These are phyloP conservation scores for Gelatoporia subvermispora DNA, from an alignment of 768 basidiomycete species.

Conservation along the genomic window DNA sequence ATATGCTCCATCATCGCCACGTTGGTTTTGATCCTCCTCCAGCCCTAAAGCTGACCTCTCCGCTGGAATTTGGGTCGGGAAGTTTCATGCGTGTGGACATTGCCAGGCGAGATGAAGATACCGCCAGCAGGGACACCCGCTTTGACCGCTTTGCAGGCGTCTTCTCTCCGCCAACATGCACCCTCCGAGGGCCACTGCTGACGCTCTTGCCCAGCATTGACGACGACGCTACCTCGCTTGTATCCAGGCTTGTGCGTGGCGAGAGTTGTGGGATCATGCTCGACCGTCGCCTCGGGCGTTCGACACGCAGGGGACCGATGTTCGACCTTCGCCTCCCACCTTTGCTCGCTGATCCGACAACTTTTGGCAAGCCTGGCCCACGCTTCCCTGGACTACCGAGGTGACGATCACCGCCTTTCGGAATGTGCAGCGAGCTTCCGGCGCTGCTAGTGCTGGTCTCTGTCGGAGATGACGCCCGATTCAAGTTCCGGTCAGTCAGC, in stretches of 20 bases:
- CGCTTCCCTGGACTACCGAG: conserved; percentile 45
- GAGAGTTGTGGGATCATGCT: conserved; percentile 76
- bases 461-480: conserved; percentile 35
- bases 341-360: conserved; percentile 31
- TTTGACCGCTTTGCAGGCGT: conserved; percentile 61
- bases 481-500: conserved; percentile 66
- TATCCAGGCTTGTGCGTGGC: conserved; percentile 33
- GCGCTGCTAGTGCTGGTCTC: conserved; percentile 22
- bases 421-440: conserved; percentile 20
- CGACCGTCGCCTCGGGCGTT: conserved; percentile 70
- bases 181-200: conserved; percentile 33
- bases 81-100: conserved; percentile 25
- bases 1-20: conserved; percentile 45
- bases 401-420: conserved; percentile 31
- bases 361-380: conserved; percentile 42
- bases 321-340: conserved; percentile 59
- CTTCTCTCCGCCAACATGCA: conserved; percentile 28
- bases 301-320: conserved; percentile 69
- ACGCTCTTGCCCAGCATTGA: conserved; percentile 12
- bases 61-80: conserved; percentile 33
- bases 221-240: conserved; percentile 18
- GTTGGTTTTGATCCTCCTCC: conserved; percentile 39
- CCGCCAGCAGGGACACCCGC: conserved; percentile 48
- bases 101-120: conserved; percentile 26
- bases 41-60: conserved; percentile 44